Base-by-base conservation (phyloP, 108 stramenopile genomes). In the Licmophora abbreviata region DNA sequence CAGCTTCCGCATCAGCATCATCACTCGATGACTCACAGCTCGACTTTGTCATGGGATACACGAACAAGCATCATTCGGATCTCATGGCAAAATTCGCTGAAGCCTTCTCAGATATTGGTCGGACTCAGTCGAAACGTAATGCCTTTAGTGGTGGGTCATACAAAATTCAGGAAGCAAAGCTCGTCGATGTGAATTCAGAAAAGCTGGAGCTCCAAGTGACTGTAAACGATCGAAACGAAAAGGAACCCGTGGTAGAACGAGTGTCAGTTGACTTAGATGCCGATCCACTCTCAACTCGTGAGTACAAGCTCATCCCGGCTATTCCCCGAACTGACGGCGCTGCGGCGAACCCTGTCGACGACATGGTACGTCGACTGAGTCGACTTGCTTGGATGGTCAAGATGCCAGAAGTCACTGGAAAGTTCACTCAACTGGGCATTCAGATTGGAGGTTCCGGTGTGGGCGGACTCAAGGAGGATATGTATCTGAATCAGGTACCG, bases 401-500 rank as follows among this genome's bases (percentile, higher is more conserved):
- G 29, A 27, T 69, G 30, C 76, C 81, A 18, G 51, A 26, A 26
- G 77, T 72, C 14, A 90, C 84, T 1, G 88, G 88, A 8, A 85
- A 85, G 52, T 48, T 90, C 41, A 79, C 83, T 43, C 88, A 90
- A 63, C 34, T 90, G 40, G 83, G 76, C 1, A 71, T 85, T n/a
- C 83, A 90, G 48, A 38, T 90, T 29, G 79, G 71, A 31, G 82
- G 82, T 20, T 51, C 44, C 4, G 68, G 74, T 11, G 69, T 83
- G 32, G 75, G 71, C 2, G 58, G 60, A 52, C 35, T 81, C 43
- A 69, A 64, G 50, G 66, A 89, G 35, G 74, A 85, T 48, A 37
- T 90, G 66, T 90, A 76, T 54, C 61, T 85, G 11, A 90, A 90
- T 51, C 88, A 90, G 66, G 83, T 85, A 17, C 88, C 88, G 17